A percentile compares a stretch with the other conserved stretches of the same genome.
These are phyloP conservation scores for Ganoderma boninense DNA, from an alignment of 1,284 basidiomycete species.

Conservation along the genomic window DNA sequence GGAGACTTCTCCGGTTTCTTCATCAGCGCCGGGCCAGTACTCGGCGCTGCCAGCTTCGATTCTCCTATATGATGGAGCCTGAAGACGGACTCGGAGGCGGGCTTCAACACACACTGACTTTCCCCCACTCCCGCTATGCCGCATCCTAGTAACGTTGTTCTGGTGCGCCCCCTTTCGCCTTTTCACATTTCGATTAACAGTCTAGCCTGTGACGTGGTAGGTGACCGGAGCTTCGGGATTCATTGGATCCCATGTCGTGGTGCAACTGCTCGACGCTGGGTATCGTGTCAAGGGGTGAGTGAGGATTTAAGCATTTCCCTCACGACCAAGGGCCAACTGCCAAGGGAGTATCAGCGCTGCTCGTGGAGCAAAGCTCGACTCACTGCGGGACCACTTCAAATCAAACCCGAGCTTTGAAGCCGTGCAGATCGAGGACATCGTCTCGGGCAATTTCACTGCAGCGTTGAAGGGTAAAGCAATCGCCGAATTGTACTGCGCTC, in stretches of 20 bases:
- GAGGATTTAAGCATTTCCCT: not conserved
- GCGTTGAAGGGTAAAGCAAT: slow-evolving; percentile 35
- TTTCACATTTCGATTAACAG: not conserved
- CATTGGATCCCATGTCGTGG: slow-evolving; percentile 37
- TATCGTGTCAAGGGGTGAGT: slow-evolving; percentile 39
- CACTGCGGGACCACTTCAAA: slow-evolving; percentile 23
- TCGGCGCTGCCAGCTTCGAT: not conserved
- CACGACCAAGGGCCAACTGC: too few relatives aligned
- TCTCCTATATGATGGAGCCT: not conserved
- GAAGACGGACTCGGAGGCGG: too few relatives aligned
- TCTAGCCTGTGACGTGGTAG: slow-evolving; percentile 9
- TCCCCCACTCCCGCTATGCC: not conserved
- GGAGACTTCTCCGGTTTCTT: not conserved
- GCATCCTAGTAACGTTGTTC: not conserved
- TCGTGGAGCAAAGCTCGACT: slow-evolving; percentile 26
- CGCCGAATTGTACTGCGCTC: not conserved
- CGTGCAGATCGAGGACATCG: slow-evolving; percentile 33
- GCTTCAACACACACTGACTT: not conserved
- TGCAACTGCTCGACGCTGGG: slow-evolving; percentile 37
- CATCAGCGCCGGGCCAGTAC: not conserved
- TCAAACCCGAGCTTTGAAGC: slow-evolving; percentile 34
- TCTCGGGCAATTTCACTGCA: slow-evolving; percentile 34
- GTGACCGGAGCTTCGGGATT: slow-evolving; percentile 42
- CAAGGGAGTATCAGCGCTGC: slow-evolving; percentile 8
- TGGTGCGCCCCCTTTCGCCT: not conserved